Base-by-base conservation (phyloP, 1,139 yeast species). In the Yamadazyma conglobata region DNA sequence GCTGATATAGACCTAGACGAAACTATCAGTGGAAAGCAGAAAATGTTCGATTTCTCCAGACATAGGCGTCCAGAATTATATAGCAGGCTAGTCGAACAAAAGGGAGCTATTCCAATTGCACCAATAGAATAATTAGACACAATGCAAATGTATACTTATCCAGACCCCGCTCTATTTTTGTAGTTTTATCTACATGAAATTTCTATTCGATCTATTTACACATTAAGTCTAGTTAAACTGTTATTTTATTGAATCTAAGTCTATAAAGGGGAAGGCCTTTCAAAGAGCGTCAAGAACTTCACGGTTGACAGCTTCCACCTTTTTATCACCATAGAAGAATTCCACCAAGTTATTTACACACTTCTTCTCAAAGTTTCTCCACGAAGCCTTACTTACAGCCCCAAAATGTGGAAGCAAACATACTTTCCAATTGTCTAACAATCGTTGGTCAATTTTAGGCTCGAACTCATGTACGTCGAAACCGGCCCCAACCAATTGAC, bases 401-500 rank as follows among this genome's bases (percentile, higher is more conserved):
- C 65, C 68, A 22, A 49, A 45, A 36, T 61, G 68, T 7, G 66
- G 65, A 10, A 59, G 46, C 24, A 61, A 28, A 2, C 64, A 50
- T 11, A 61, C 49, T 31, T 44, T 59, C 46, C 56, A 58, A 33
- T 58, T 56, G 4, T 46, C 39, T 22, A 58, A 30, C 9, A 59
- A 36, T 28, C 46, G 49, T 23, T 52, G 50, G 26, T 50, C 44
- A 12, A 61, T 57, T 31, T 48, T 45, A 9, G 68, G 68, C 39
- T 61, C 68, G 39, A 58, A 56, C 35, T 61, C 65, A 35, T 58
- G 60, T n/a, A 61, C 68, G 41, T 61, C 68, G 38, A 61, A 56
- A 0, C 67, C 68, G 6, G 64, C 66, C 17, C 65, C 64, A 10
- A 56, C 56, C 20, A 61, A 39, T 30, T 60, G 66, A 1, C 65